Percentiles rank a stretch among this genome's conserved stretches.
Conservation (phyloP, 1,284 basidiomycete species). For the Erythrobasidium hasegawianum region DNA sequence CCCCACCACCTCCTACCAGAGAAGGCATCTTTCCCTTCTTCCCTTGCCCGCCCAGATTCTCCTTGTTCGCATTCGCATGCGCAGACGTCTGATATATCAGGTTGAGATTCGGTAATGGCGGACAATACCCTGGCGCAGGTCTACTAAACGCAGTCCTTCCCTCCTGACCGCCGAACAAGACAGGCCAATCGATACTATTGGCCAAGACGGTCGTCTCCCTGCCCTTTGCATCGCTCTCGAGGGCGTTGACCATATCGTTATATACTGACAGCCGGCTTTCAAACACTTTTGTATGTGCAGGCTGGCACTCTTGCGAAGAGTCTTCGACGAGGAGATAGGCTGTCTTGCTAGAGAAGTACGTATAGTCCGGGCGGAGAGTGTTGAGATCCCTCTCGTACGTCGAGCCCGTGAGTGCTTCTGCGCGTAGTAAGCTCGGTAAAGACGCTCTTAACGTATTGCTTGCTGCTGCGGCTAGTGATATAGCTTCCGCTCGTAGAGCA, state of each 20-base stretch:
- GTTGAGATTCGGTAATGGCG: constrained; percentile 2
- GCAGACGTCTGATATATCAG: neutral
- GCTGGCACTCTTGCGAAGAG: constrained; percentile 64
- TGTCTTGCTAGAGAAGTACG: constrained; percentile 76
- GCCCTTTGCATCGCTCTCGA: constrained; percentile 42
- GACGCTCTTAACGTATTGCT: no score
- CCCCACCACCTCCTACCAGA: neutral
- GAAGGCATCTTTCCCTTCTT: neutral
- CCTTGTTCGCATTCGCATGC: constrained; percentile 1
- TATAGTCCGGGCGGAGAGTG: constrained; percentile 78
- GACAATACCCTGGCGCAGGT: neutral
- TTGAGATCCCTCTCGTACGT: constrained; percentile 81
- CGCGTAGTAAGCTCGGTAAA: constrained; percentile 63
- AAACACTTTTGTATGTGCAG: constrained; percentile 58
- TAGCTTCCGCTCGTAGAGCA: no score
- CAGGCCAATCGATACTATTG: constrained; percentile 53
- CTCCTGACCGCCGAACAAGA: constrained; percentile 51
- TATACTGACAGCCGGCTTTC: constrained; percentile 44
- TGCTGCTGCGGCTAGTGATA: no score
- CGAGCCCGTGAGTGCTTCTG: constrained; percentile 81
- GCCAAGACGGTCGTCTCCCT: neutral
- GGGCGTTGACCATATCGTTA: constrained; percentile 17
- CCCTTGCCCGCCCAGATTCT: no score
- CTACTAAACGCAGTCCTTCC: constrained; percentile 50
- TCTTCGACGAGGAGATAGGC: constrained; percentile 90